Evolutionary conservation across 495 filamentous ascomycete species (phyloP).

Genomic region (Trichoderma reesei): DNA sequence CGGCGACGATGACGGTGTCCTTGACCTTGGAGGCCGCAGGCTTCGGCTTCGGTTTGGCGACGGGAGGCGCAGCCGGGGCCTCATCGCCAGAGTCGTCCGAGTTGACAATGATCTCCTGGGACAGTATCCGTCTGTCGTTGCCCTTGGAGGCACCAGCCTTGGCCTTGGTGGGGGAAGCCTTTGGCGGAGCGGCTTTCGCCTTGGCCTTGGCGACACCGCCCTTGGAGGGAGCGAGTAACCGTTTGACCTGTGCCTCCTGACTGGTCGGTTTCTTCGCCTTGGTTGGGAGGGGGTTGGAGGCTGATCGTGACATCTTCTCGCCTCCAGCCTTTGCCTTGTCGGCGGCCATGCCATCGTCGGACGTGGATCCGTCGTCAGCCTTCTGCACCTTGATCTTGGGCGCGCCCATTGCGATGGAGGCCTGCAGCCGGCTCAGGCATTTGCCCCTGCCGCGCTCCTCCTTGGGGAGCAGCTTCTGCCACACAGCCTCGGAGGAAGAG

Average conservation of each 20-base stretch:
- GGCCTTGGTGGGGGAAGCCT: slow-evolving; percentile 14
- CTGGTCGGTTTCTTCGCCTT: slow-evolving; percentile 53
- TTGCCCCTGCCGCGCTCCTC: slow-evolving; percentile 73
- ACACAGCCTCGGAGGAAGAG: slow-evolving; percentile 59
- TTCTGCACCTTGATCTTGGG: slow-evolving; percentile 51
- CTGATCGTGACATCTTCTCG: slow-evolving; percentile 44
- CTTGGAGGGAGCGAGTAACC: slow-evolving; percentile 48
- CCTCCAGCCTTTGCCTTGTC: slow-evolving; percentile 28
- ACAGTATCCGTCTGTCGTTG: slow-evolving; percentile 33
- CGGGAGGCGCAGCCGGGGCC: slow-evolving; percentile 22
- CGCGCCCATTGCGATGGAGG: slow-evolving; percentile 49
- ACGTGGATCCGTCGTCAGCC: slow-evolving; percentile 36
- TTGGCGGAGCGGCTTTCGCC: slow-evolving; percentile 11
- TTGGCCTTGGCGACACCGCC: slow-evolving; percentile 27
- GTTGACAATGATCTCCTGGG: slow-evolving; percentile 64
- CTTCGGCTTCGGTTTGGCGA: slow-evolving; percentile 23
- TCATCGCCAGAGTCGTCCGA: slow-evolving; percentile 62
- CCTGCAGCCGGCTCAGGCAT: slow-evolving; percentile 61
- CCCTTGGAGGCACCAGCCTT: slow-evolving; percentile 12
- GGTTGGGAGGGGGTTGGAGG: slow-evolving; percentile 36
- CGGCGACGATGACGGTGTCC: slow-evolving; percentile 20
- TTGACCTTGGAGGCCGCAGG: slow-evolving; percentile 26
- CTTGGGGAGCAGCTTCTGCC: slow-evolving; percentile 68
- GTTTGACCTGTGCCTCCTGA: slow-evolving; percentile 54
- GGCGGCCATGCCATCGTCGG: background rate